Base-by-base conservation (phyloP, 1,284 basidiomycete genomes). In the Bjerkandera adusta region DNA sequence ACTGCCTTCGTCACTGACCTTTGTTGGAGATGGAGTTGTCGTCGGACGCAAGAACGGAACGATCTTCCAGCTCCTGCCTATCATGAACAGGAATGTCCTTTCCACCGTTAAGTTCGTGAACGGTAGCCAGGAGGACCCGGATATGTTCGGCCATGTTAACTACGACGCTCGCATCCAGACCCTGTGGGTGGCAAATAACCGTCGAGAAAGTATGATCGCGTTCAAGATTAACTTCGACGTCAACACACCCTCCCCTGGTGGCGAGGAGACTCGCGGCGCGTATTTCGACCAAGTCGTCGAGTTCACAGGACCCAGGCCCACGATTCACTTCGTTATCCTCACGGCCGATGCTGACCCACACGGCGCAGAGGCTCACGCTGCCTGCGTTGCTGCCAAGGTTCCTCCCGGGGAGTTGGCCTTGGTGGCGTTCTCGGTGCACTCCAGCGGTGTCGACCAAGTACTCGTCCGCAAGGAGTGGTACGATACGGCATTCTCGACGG, bases 91-190 rank as follows among this genome's bases (percentile, higher is more conserved):
- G 61, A 72, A 73, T 36, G 76, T 90, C 2, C 69, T 89, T 16
- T 86, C 87, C n/a, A 89, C 84, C 2, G 71, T 89, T 64, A 86
- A 80, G 60, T 91, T 91, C 59, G 69, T 85, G 57, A 86, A 83
- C 53, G 79, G 79, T 20, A 66, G 63, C 43, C 73, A 75, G 51
- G 77, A 89, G 24, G 88, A 89, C 54, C 71, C 71, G 11, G 85
- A 88, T 5, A 90, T 91, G 87, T 91, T 89, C 62, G 86, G 88
- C 12, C 89, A 91, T 58, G 78, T 84, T 54, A 84, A 79, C 59
- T 90, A 91, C 59, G 88, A 91, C 66, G 74, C 84, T 0, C 71
- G 86, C 39, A 88, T 90, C 49, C 83, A 86, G 65, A 89, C 87
- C 0, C 70, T 91, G 13, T 91, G 89, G 89, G 74, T 91, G 22